Conservation (phyloP, 805 yeast species). For the Blastobotrys americana region DNA sequence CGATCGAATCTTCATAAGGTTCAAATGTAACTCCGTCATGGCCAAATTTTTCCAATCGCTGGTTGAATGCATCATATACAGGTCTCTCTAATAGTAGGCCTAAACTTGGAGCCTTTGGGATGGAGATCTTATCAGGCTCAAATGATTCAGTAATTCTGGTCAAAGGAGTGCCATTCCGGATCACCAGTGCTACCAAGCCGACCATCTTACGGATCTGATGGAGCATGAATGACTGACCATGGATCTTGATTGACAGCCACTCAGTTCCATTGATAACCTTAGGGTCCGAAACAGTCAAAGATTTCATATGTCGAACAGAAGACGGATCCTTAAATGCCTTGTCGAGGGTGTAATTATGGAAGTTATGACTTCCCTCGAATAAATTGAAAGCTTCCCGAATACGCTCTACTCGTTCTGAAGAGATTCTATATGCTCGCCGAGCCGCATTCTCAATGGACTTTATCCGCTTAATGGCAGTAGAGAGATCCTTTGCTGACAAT, state of each 20-base stretch:
- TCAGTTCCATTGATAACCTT: slow-evolving; percentile 89
- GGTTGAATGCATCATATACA: slow-evolving; percentile 79
- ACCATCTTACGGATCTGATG: slow-evolving; percentile 98
- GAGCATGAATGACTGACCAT: slow-evolving; percentile 96
- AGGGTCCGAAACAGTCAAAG: slow-evolving; percentile 74
- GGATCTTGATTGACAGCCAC: slow-evolving; percentile 93
- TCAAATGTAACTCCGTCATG: slow-evolving; percentile 67
- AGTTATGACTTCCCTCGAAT: slow-evolving; percentile 85
- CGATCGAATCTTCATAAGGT: slow-evolving; percentile 61
- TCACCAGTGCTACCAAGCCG: slow-evolving; percentile 81
- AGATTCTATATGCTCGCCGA: slow-evolving; percentile 64
- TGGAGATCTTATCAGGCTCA: slow-evolving; percentile 64
- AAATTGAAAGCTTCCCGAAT: slow-evolving; percentile 63
- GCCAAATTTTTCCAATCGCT: slow-evolving; percentile 63
- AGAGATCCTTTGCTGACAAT: background rate
- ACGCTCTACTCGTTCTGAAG: slow-evolving; percentile 50
- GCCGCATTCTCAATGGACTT: slow-evolving; percentile 45
- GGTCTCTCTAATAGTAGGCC: slow-evolving; percentile 89
- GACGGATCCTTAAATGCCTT: slow-evolving; percentile 77
- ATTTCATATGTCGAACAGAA: slow-evolving; percentile 75
- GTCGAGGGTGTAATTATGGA: slow-evolving; percentile 84
- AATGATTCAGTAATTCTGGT: slow-evolving; percentile 73
- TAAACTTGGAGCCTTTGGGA: slow-evolving; percentile 96
- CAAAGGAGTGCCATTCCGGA: slow-evolving; percentile 79
- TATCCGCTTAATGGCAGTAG: slow-evolving; percentile 8